A percentile compares a stretch with the other conserved stretches of the same genome.
phyloP scores from a whole-genome alignment of 179 eudicot genomes.

The Silene coronaria region DNA sequence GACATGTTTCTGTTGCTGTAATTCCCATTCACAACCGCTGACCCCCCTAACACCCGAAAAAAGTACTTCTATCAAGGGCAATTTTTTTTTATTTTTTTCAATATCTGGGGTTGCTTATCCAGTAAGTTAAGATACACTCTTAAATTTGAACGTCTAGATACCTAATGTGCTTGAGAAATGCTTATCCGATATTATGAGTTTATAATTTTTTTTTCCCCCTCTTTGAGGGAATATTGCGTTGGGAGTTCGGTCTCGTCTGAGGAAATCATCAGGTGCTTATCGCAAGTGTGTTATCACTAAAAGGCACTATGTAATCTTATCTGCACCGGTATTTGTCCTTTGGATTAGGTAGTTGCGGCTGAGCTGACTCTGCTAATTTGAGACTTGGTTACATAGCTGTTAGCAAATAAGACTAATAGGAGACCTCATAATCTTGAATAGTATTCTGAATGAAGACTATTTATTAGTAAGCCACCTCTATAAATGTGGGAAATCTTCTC shows the following conservation, averaged over 20 bases:
- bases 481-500: too few relatives aligned
- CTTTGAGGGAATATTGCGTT: too few relatives aligned
- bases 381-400: not conserved
- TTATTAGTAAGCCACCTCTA: not conserved
- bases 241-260: not conserved
- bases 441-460: conserved; percentile 6
- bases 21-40: not conserved
- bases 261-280: too few relatives aligned
- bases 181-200: not conserved
- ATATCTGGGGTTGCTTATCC: not conserved
- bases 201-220: too few relatives aligned
- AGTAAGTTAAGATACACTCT: not conserved
- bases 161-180: conserved; percentile 4
- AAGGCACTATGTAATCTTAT: not conserved
- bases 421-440: not conserved
- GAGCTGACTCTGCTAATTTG: not conserved
- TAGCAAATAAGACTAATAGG: not conserved
- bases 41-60: not conserved
- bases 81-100: not conserved
- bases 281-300: not conserved
- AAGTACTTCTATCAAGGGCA: not conserved
- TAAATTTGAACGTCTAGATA: not conserved
- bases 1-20: too few relatives aligned
- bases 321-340: not conserved
- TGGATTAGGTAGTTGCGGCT: not conserved